Evolutionary conservation across 257 asterid genomes (phyloP).

Genomic region (Solanum ossicruentum): DNA sequence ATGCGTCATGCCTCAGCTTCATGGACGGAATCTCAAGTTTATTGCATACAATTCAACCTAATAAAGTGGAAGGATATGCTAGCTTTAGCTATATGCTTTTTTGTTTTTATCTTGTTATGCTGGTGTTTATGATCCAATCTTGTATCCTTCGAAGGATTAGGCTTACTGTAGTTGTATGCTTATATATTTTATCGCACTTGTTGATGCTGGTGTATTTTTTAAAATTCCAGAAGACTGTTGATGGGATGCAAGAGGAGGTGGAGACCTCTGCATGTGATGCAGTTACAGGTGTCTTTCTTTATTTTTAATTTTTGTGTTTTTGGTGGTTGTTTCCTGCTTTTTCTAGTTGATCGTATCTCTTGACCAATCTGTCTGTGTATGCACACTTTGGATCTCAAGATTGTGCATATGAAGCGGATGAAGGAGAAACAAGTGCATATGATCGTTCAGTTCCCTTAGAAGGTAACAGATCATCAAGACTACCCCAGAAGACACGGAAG

Average conservation of each 20-base stretch:
- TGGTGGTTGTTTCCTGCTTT: not conserved
- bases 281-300: slow-evolving; percentile 39
- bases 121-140: not conserved
- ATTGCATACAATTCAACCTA: not conserved
- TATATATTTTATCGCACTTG: not conserved
- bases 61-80: not conserved
- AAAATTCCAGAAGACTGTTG: slow-evolving; percentile 44
- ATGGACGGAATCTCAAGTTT: not conserved
- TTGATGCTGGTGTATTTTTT: not conserved
- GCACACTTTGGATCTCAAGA: slow-evolving; percentile 54
- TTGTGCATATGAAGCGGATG: slow-evolving; percentile 54
- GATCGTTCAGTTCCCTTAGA: slow-evolving; percentile 41
- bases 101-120: not conserved
- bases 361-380: slow-evolving; percentile 5
- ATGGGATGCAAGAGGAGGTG: slow-evolving; percentile 58
- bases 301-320: not conserved
- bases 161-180: not conserved
- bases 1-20: too few relatives aligned
- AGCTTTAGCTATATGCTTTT: not conserved
- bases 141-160: not conserved
- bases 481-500: slow-evolving; percentile 61
- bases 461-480: slow-evolving; percentile 41
- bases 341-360: slow-evolving; percentile 5
- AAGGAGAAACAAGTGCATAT: slow-evolving; percentile 69
- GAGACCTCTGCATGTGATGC: slow-evolving; percentile 68